Evolutionary conservation across 164 flowering plant species (phyloP), one percentile per base, ranked within the genome.

Genomic region (grape (Vitis vinifera)): DNA sequence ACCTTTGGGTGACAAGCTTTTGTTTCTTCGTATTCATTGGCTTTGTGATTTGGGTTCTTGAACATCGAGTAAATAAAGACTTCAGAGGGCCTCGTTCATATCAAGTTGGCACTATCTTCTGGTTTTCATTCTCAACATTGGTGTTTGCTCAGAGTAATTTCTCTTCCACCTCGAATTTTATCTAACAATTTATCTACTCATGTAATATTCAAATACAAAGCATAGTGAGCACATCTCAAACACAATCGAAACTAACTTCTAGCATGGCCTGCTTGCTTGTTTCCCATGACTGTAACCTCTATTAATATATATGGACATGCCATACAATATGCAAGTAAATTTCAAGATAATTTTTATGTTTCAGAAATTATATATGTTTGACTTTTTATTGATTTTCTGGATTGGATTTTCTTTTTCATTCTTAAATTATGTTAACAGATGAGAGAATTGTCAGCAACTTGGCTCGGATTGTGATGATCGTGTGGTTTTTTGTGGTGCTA

Each of bases 71-170:
- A 1, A 77, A 73, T 55, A 49, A 51, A 1, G 78, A 70, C 0
- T 74, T 74, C 17, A 4, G 69, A 2, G 84, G 82, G 8, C 29
- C 76, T 1, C 67, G 56, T 2, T 3, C 9, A 0, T 51, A 72
- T 9, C 81, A 76, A 4, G 10, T 82, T 15, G 75, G 80, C 58
- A 51, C 27, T 1, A 68, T 44, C 13, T 61, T 80, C 8, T 66
- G 67, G 77, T 80, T 75, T 17, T 63, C 83, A 19, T 80, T 78
- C 55, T 69, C 78, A 0, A 73, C 77, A 9, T 12, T 76, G 27
- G 81, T 72, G 9, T 72, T 76, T 55, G 73, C 82, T n/a, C 80
- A 83, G 1, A 73, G 83, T 83, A 75, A 68, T 37, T 37, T 37
- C 44, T 37, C 44, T 37, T 23, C 27, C 27, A 23, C 27, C 27